These are phyloP conservation scores for Coniochaeta sp. DNA, from an alignment of 2,329 filamentous ascomycete species.

Conservation along the genomic window DNA sequence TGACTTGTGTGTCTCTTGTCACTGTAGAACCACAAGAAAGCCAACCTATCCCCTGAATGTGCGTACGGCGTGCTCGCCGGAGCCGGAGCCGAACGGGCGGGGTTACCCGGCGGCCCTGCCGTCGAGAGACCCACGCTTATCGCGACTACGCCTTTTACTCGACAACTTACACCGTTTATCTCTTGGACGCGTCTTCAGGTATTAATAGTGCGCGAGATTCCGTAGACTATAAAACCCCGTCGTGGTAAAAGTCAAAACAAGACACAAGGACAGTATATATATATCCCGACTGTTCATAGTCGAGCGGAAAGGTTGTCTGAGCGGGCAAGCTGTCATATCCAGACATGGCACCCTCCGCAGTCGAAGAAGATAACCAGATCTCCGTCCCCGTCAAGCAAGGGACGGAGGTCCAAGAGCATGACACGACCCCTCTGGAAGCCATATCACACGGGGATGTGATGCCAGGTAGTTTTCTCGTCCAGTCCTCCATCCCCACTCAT, in stretches of 20 bases:
- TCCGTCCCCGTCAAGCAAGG: constrained; percentile 1
- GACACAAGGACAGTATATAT: no score
- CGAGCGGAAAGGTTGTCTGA: no score
- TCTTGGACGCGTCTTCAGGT: not conserved
- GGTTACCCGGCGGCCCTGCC: not conserved
- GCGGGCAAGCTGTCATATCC: not conserved
- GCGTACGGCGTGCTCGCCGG: not conserved
- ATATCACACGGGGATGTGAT: constrained; percentile 20
- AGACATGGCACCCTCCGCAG: constrained; percentile 16
- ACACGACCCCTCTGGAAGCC: constrained; percentile 15
- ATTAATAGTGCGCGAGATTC: no score
- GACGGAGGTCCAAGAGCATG: constrained; percentile 8
- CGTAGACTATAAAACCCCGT: not conserved
- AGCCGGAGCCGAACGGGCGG: not conserved
- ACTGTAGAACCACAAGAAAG: no score
- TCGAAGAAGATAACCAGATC: constrained; percentile 1
- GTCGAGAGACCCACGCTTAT: not conserved
- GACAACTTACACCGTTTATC: not conserved
- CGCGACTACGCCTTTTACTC: not conserved
- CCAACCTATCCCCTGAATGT: no score
- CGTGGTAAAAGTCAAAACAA: no score
- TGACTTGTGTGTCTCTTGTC: no score
- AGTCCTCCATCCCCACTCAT: not conserved
- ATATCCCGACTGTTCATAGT: no score
- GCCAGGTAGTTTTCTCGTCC: constrained; percentile 9